These are phyloP conservation scores for Raddia distichophylla DNA, from an alignment of 176 grass and related monocot species.

Conservation along the genomic window DNA sequence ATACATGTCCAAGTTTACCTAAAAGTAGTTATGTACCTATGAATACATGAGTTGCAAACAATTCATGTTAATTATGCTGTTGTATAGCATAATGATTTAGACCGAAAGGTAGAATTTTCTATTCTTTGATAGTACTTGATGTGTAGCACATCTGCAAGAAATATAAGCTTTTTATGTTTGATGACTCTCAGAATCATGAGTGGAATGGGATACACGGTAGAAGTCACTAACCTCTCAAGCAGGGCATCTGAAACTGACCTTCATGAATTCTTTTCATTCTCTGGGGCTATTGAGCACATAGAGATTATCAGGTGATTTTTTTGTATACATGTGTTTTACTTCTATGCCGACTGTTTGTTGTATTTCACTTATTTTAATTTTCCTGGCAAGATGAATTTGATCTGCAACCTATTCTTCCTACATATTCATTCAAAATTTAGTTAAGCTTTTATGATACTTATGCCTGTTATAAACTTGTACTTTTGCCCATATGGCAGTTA, in stretches of 20 bases:
- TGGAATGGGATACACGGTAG: conserved; percentile 63
- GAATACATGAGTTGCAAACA: neutral
- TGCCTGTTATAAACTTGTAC: neutral
- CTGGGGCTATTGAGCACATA: conserved; percentile 90
- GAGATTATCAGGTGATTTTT: conserved; percentile 80
- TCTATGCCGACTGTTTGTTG: neutral
- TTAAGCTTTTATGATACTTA: neutral
- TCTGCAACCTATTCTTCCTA: neutral
- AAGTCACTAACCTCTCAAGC: conserved; percentile 88
- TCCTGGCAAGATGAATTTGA: neutral
- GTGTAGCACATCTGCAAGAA: conserved; percentile 11
- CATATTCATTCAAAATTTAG: neutral
- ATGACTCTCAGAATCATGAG: conserved; percentile 70
- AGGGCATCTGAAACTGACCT: conserved; percentile 74
- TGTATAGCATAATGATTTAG: neutral
- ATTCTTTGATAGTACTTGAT: neutral
- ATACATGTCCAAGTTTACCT: neutral
- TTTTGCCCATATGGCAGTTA: neutral
- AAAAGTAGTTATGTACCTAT: neutral
- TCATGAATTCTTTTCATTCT: conserved; percentile 95
- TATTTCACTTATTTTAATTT: conserved; percentile 18
- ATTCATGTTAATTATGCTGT: neutral
- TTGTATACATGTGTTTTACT: neutral
- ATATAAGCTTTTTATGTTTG: conserved; percentile 33
- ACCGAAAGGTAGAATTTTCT: neutral